phyloP scores from a whole-genome alignment of 2,329 filamentous ascomycete species.

The Fusarium chlamydosporum region DNA sequence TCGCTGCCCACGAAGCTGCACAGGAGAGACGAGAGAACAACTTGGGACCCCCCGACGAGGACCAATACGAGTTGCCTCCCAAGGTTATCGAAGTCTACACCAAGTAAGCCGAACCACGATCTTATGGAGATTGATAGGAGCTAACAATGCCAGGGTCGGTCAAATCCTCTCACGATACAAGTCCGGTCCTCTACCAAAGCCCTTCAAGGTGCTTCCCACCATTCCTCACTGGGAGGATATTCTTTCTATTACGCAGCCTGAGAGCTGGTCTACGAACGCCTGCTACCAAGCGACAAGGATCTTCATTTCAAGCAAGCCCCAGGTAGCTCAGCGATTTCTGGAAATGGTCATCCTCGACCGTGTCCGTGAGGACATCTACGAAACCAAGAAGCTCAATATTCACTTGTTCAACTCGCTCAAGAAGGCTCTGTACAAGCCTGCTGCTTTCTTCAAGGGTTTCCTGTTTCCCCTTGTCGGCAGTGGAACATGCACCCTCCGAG shows the following conservation, averaged over 20 bases:
- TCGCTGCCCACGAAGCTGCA: conserved; percentile 87
- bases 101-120: conserved; percentile 68
- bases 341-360: conserved; percentile 88
- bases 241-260: conserved; percentile 85
- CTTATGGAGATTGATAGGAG: neutral
- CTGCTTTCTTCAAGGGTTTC: conserved; percentile 96
- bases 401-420: conserved; percentile 95
- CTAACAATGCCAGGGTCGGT: conserved; percentile 73
- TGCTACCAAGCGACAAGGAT: conserved; percentile 91
- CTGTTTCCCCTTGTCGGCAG: conserved; percentile 89
- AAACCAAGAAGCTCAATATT: conserved; percentile 94
- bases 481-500: conserved; percentile 90
- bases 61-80: conserved; percentile 86
- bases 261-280: conserved; percentile 79
- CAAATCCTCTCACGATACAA: conserved; percentile 93
- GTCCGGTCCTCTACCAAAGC: conserved; percentile 95
- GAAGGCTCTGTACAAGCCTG: conserved; percentile 92
- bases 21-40: conserved; percentile 60
- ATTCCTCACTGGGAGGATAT: conserved; percentile 93
- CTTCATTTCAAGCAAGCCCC: conserved; percentile 87
- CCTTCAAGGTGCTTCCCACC: conserved; percentile 95
- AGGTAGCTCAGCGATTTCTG: conserved; percentile 86
- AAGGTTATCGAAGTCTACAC: conserved; percentile 96
- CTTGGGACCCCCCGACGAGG: conserved; percentile 77
- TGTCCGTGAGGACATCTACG: conserved; percentile 93